phyloP scores from a whole-genome alignment of 176 grass and related monocot species.

The Aegilops bicornis region DNA sequence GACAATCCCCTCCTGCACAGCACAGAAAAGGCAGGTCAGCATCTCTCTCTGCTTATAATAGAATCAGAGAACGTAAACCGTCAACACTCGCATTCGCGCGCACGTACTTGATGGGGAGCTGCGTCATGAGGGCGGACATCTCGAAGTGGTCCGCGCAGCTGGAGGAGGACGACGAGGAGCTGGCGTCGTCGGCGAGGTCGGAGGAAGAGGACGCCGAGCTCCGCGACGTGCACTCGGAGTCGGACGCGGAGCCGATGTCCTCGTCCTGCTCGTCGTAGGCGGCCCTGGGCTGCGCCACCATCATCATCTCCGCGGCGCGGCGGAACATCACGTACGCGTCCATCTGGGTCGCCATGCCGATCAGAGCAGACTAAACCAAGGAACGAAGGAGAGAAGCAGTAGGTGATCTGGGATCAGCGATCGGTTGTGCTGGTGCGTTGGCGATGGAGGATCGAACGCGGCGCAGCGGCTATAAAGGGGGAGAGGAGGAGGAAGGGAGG shows the following conservation, averaged over 20 bases:
- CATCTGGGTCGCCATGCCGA: constrained; percentile 22
- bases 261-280: constrained; percentile 52
- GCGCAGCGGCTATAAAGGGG: not conserved
- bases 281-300: not conserved
- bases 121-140: constrained; percentile 63
- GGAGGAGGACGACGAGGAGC: constrained; percentile 30
- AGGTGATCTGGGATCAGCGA: not conserved
- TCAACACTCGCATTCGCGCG: not conserved
- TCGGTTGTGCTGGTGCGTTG: not conserved
- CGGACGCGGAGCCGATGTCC: constrained; percentile 61
- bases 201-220: constrained; percentile 30
- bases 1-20: constrained; percentile 52
- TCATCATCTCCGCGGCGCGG: not conserved
- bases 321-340: constrained; percentile 35
- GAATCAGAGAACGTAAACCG: not conserved
- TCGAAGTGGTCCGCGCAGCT: constrained; percentile 41
- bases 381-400: not conserved
- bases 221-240: constrained; percentile 39
- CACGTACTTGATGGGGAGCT: constrained; percentile 65
- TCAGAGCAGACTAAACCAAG: not conserved
- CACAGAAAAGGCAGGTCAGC: not conserved
- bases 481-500: not conserved
- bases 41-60: not conserved
- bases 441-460: not conserved
- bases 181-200: constrained; percentile 55